phyloP scores from a whole-genome alignment of 108 stramenopile genomes.

The Fragilaria radians region DNA sequence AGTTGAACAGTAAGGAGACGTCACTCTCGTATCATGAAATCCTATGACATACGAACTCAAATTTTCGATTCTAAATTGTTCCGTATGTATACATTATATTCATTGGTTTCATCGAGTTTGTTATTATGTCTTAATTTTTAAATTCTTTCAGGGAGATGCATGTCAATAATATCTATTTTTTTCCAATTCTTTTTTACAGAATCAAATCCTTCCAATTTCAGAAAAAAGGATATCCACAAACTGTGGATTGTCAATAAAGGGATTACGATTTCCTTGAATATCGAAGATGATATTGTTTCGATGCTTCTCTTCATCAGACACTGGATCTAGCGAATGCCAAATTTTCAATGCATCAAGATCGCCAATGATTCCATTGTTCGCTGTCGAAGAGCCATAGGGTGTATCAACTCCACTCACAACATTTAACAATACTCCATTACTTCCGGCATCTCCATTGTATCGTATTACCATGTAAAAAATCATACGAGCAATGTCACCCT shows the following conservation, averaged over 20 bases:
- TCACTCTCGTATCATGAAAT: too few relatives aligned
- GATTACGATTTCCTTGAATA: slow-evolving; percentile 81
- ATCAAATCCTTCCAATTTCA: neutral
- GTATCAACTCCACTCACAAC: slow-evolving; percentile 27
- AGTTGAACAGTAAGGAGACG: too few relatives aligned
- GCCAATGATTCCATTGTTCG: slow-evolving; percentile 23
- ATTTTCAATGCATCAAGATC: slow-evolving; percentile 45
- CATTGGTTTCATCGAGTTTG: too few relatives aligned
- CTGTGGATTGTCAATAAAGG: slow-evolving; percentile 75
- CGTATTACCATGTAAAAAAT: slow-evolving; percentile 73
- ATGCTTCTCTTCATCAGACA: slow-evolving; percentile 36
- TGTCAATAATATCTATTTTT: too few relatives aligned
- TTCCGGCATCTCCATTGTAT: slow-evolving; percentile 31
- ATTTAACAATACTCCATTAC: slow-evolving; percentile 22
- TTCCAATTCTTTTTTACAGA: neutral
- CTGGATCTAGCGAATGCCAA: slow-evolving; percentile 73
- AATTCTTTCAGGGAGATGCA: too few relatives aligned
- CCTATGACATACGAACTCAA: too few relatives aligned
- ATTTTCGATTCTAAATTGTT: too few relatives aligned
- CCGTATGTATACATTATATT: too few relatives aligned
- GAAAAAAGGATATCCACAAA: slow-evolving; percentile 28
- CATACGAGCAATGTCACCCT: slow-evolving; percentile 76
- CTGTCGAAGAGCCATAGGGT: slow-evolving; percentile 3
- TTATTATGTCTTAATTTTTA: too few relatives aligned
- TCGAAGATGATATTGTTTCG: slow-evolving; percentile 61